Evolutionary conservation across 179 eudicot genomes (phyloP).

Genomic region (Dionaea muscipula): DNA sequence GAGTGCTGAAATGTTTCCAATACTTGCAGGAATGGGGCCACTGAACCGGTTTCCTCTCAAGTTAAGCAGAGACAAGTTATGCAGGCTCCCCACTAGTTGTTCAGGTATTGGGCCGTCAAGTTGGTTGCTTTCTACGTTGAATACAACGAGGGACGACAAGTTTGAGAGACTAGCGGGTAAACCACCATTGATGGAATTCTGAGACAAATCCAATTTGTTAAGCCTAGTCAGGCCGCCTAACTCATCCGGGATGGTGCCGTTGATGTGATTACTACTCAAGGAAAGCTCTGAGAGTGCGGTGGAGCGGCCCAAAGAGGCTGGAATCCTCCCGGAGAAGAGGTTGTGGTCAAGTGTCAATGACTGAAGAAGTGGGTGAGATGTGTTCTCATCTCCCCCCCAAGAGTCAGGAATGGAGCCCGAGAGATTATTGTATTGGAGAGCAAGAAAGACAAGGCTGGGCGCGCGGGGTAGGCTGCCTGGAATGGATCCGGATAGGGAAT

Average conservation of each 20-base stretch:
- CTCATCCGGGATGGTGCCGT: conserved; percentile 11
- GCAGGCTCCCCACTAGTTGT: conserved; percentile 25
- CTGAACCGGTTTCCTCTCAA: conserved; percentile 38
- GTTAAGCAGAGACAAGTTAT: conserved; percentile 37
- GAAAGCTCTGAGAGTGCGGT: conserved; percentile 17
- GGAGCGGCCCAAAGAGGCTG: conserved; percentile 28
- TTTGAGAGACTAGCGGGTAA: conserved; percentile 38
- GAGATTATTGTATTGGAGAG: conserved; percentile 55
- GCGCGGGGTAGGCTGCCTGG: conserved; percentile 44
- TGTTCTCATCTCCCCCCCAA: conserved; percentile 20
- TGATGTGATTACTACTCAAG: conserved; percentile 28
- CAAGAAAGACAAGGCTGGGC: conserved; percentile 40
- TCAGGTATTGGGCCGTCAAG: conserved; percentile 37
- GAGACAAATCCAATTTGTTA: conserved; percentile 24
- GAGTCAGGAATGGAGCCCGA: conserved; percentile 55
- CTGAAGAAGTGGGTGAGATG: conserved; percentile 17
- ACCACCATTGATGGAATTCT: conserved; percentile 35
- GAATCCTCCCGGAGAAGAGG: conserved; percentile 29
- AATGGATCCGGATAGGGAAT: conserved; percentile 44
- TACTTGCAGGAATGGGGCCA: conserved; percentile 42
- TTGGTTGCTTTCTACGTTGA: conserved; percentile 35
- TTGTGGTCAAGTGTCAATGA: conserved; percentile 35
- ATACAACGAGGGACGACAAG: conserved; percentile 26
- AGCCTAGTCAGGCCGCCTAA: conserved; percentile 26
- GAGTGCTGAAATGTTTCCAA: conserved; percentile 40